These are phyloP conservation scores for Bipolaris oryzae DNA, from an alignment of 2,329 filamentous ascomycete genomes.

Conservation along the genomic window DNA sequence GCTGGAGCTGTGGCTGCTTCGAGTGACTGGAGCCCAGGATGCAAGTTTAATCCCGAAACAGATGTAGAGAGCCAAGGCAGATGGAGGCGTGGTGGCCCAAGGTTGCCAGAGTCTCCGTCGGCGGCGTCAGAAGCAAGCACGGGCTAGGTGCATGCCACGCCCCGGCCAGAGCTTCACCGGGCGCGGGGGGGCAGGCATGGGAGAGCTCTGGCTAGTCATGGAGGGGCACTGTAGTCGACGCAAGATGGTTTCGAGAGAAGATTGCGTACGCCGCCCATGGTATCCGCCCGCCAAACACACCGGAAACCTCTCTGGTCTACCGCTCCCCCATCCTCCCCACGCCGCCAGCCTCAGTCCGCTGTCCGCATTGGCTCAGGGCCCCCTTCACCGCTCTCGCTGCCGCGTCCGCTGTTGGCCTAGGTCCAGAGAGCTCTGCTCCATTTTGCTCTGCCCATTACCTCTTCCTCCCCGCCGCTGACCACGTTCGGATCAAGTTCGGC, in stretches of 20 bases:
- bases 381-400: conserved; percentile 19
- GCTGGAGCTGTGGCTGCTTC: conserved; percentile 20
- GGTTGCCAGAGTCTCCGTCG: not conserved
- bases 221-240: conserved; percentile 20
- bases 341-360: too few relatives aligned
- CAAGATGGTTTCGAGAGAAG: not conserved
- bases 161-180: conserved; percentile 34
- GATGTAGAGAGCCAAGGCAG: conserved; percentile 31
- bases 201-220: conserved; percentile 4
- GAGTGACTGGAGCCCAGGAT: conserved; percentile 13
- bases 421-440: too few relatives aligned
- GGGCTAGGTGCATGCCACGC: conserved; percentile 24
- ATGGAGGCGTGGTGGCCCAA: conserved; percentile 19
- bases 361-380: too few relatives aligned
- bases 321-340: too few relatives aligned
- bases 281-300: not conserved
- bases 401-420: not conserved
- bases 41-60: conserved; percentile 36
- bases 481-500: too few relatives aligned
- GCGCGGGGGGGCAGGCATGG: conserved; percentile 15
- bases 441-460: too few relatives aligned
- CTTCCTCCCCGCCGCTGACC: too few relatives aligned
- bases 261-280: not conserved
- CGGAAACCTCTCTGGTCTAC: not conserved
- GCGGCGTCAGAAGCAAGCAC: conserved; percentile 36